Base-by-base conservation (phyloP, 768 basidiomycete species). In the Coprinopsis strossmayeri region DNA sequence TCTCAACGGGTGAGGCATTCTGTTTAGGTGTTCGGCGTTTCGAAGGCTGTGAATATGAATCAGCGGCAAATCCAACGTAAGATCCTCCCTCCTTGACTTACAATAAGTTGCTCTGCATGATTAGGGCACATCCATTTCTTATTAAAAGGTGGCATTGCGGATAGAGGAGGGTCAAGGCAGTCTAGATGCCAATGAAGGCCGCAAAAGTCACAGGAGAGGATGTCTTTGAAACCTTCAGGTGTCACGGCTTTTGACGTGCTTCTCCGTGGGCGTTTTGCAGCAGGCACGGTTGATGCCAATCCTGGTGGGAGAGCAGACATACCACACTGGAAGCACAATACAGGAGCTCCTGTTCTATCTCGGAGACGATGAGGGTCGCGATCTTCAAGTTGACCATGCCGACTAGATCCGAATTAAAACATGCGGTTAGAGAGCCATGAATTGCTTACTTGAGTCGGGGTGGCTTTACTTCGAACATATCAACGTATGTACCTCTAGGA, bases 51-150 rank as follows among this genome's bases (percentile, higher is more conserved):
- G 58, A 1, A 44, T 45, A 55, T n/a, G 34, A 41, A 20, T 18
- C 9, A 18, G 5, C 35, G 18, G 35, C 35, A 5, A 38, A 18
- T 18, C 9, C 5, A 18, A 7, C 10, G 18, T 7, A 38, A 5
- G 10, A 11, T 10, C 5, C 12, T 12, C 5, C 5, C 5, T 38
- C 30, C 71, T 10, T 18, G 35, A n/a, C 91, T 66, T 61, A 95
- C 94, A 51, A 89, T 64, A 46, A 84, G 76, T 50, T 82, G 81
- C 55, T 96, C 93, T n/a, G 82, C 84, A 61, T 99, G 96, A 59
- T 95, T 91, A 5, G 96, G 96, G 64, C 96, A 99, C 93, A 95
- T 96, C 94, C 95, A 99, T 64, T 94, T 96, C 72, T 84, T 88
- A 55, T 81, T 81, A 50, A 85, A 81, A 11, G 86, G 76, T 2